These are phyloP conservation scores for Trichoderma arundinaceum DNA, from an alignment of 2,329 filamentous ascomycete species.

Conservation along the genomic window DNA sequence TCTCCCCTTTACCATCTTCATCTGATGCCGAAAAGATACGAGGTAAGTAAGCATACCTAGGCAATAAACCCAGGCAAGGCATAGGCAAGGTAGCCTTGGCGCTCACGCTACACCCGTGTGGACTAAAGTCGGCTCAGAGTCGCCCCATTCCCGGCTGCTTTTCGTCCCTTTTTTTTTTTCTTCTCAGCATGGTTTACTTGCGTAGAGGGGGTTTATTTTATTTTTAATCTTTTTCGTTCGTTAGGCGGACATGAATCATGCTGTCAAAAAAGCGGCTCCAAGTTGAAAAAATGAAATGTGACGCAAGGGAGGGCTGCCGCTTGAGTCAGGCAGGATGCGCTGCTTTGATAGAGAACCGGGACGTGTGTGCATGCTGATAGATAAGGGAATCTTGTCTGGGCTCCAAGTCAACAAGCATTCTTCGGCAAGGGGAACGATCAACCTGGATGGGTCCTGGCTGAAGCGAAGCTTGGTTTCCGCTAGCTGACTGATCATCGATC, in stretches of 20 bases:
- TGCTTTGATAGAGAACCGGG: too few species aligned
- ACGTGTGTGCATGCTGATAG: too few species aligned
- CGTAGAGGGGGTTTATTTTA: not conserved
- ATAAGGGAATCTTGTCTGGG: too few species aligned
- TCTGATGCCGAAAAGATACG: constrained; percentile 26
- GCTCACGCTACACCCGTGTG: constrained; percentile 7
- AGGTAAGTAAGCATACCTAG: constrained; percentile 16
- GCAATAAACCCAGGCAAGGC: not conserved
- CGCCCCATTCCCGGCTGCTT: constrained; percentile 23
- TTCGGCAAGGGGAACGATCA: constrained; percentile 7
- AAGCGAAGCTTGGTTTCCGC: not conserved
- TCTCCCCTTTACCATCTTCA: not conserved
- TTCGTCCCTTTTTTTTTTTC: constrained; percentile 2
- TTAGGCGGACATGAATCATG: constrained; percentile 1
- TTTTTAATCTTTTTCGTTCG: not conserved
- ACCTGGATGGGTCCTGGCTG: not conserved
- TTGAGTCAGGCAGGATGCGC: not conserved
- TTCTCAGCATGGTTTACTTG: not conserved
- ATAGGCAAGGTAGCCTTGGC: constrained; percentile 11
- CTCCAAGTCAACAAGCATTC: not conserved
- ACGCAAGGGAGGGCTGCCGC: constrained; percentile 6
- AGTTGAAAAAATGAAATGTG: constrained; percentile 2
- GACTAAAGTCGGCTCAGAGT: constrained; percentile 15
- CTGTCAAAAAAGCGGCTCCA: too few species aligned
- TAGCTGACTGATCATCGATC: constrained; percentile 23